A percentile compares a stretch with the other conserved stretches of the same genome.
Conservation (phyloP, 1,284 basidiomycete species). For the Marasmius oreades region DNA sequence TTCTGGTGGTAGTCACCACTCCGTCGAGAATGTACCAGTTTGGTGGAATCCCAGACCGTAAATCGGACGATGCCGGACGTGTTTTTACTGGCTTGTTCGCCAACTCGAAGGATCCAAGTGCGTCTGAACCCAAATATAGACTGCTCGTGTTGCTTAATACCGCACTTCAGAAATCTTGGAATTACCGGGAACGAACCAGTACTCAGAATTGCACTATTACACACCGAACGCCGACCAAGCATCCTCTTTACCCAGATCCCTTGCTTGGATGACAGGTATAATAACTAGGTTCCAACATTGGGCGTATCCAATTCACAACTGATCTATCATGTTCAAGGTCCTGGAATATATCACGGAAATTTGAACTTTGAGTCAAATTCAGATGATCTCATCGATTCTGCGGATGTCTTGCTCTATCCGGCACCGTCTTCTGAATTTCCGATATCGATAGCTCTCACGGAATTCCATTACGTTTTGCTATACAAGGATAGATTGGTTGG, state of each 20-base stretch:
- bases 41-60: slow-evolving; percentile 63
- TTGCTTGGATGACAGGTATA: slow-evolving; percentile 89
- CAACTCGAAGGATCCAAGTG: slow-evolving; percentile 72
- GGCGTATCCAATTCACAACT: neutral
- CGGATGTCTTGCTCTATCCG: slow-evolving; percentile 69
- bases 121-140: slow-evolving; percentile 30
- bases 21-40: slow-evolving; percentile 92
- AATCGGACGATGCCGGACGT: slow-evolving; percentile 71
- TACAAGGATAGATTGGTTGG: slow-evolving; percentile 80
- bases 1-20: slow-evolving; percentile 81
- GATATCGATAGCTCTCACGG: slow-evolving; percentile 79
- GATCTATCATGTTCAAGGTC: slow-evolving; percentile 41
- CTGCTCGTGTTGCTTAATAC: neutral
- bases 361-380: slow-evolving; percentile 63
- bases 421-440: slow-evolving; percentile 42
- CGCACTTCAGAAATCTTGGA: slow-evolving; percentile 73
- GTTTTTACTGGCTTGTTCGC: slow-evolving; percentile 76
- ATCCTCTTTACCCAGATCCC: slow-evolving; percentile 55
- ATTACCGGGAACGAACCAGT: slow-evolving; percentile 70
- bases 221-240: slow-evolving; percentile 68
- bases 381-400: slow-evolving; percentile 78
- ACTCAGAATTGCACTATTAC: slow-evolving; percentile 79
- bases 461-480: slow-evolving; percentile 90
- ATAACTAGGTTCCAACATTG: slow-evolving; percentile 8
- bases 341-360: slow-evolving; percentile 82